Evolutionary conservation across 106 monocot genomes (phyloP), one percentile per base, ranked within the genome.

Genomic region (Dendrobium huoshanense): DNA sequence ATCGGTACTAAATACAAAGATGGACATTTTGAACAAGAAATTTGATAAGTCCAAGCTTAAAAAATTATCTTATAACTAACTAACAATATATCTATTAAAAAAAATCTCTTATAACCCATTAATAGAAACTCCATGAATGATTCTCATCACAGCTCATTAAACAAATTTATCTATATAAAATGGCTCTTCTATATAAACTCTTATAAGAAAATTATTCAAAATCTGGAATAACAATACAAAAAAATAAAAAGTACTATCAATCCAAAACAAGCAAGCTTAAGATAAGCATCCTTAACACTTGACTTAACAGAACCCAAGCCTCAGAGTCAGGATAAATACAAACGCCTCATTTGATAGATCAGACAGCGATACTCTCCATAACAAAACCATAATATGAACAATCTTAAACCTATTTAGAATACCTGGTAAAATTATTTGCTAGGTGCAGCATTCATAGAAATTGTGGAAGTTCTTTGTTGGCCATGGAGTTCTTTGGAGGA

Each of bases 321-420:
- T 61, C 22, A 51, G n/a, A n/a, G 0, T 61, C 5, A 15, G 13
- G 61, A 70, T 70, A 29, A 70, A 17, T 15, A 29, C 37, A 70
- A 70, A 70, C 37, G n/a, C 37, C 37, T 70, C 37, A 70, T 70
- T 37, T 13, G 33, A 70, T 33, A 10, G 61, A 70, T 4, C 68
- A 0, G 0, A 70, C 2, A 70, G 11, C 8, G 67, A 67, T 9
- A 67, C 22, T 10, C 68, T 11, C n/a, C 7, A 3, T 9, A 68
- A 31, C 68, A 68, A 68, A 68, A 31, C 68, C 68, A 61, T 61
- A 61, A 61, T 61, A 61, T 61, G 22, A 22, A 61, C 61, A 61
- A 61, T 2, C 61, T 20, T 61, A 22, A 61, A 22, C 7, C 61
- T 61, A 20, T 17, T 68, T 68, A 3, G 22, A 64, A n/a, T 64